A percentile compares a stretch with the other conserved stretches of the same genome.
Evolutionary conservation across 2,329 filamentous ascomycete genomes (phyloP).

Genomic region (Diaporthe humulicola): DNA sequence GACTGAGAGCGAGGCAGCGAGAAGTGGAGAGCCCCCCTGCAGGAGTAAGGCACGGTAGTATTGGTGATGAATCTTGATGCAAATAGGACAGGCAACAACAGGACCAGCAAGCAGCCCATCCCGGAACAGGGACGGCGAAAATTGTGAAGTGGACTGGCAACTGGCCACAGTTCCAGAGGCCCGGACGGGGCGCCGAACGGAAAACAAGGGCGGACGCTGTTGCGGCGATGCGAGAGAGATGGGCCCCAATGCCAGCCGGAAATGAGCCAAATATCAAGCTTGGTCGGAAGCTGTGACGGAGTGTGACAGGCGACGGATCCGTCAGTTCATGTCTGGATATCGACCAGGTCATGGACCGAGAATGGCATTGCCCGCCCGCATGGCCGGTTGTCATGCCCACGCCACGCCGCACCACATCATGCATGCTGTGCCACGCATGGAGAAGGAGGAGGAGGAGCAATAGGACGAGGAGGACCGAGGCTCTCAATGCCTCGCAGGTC

Average conservation of each 20-base stretch:
- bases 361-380: slow-evolving; percentile 6
- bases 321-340: slow-evolving; percentile 16
- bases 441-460: no score
- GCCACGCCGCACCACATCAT: slow-evolving; percentile 5
- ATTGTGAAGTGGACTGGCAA: not conserved
- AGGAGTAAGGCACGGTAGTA: slow-evolving; percentile 25
- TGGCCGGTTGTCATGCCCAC: slow-evolving; percentile 14
- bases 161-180: not conserved
- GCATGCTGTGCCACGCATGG: slow-evolving; percentile 5
- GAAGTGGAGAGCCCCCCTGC: slow-evolving; percentile 4
- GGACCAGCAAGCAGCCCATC: not conserved
- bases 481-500: not conserved
- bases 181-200: slow-evolving; percentile 24
- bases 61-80: slow-evolving; percentile 23
- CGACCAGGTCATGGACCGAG: not conserved
- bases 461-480: slow-evolving; percentile 5
- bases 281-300: slow-evolving; percentile 9
- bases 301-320: slow-evolving; percentile 3
- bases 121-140: not conserved
- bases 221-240: slow-evolving; percentile 1
- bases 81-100: not conserved
- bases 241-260: slow-evolving; percentile 9
- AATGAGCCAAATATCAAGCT: slow-evolving; percentile 20
- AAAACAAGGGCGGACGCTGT: slow-evolving; percentile 34
- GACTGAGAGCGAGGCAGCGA: slow-evolving; percentile 18